These are phyloP conservation scores for Volvox carteri DNA, from an alignment of 163 green algal species.

Conservation along the genomic window DNA sequence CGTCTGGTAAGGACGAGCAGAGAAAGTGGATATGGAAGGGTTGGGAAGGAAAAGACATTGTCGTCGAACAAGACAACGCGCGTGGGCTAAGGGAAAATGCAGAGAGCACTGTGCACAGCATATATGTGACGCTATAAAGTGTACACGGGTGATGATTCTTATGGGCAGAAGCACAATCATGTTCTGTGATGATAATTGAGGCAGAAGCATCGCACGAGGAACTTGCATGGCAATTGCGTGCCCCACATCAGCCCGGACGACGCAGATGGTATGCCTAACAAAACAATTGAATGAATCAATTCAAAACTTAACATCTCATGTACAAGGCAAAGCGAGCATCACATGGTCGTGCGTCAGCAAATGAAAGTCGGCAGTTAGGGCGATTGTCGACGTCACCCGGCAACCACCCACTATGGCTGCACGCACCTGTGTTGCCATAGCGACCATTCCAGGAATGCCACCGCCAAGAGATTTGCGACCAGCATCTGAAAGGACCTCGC, in stretches of 20 bases:
- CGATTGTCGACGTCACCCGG: not conserved
- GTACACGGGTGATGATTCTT: too few species aligned
- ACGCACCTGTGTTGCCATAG: constrained; percentile 56
- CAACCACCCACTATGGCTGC: not conserved
- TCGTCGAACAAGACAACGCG: not conserved
- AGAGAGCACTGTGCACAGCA: not conserved
- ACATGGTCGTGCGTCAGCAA: not conserved
- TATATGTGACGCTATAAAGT: not conserved
- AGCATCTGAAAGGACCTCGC: constrained; percentile 47
- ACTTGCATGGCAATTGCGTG: too few species aligned
- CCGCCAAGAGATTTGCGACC: constrained; percentile 53
- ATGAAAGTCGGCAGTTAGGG: not conserved
- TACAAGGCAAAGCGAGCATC: too few species aligned
- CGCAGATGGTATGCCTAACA: not conserved
- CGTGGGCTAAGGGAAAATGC: not conserved
- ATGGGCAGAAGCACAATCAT: too few species aligned
- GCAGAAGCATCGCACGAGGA: not conserved
- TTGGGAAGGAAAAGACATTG: not conserved
- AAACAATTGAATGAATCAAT: not conserved
- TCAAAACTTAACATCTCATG: not conserved
- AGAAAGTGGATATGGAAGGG: not conserved
- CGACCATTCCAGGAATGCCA: constrained; percentile 54
- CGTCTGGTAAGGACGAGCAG: too few species aligned
- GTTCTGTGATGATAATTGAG: not conserved
- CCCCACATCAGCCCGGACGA: too few species aligned